Base-by-base conservation (phyloP, 176 grass and related monocot species). In the Triticum urartu region DNA sequence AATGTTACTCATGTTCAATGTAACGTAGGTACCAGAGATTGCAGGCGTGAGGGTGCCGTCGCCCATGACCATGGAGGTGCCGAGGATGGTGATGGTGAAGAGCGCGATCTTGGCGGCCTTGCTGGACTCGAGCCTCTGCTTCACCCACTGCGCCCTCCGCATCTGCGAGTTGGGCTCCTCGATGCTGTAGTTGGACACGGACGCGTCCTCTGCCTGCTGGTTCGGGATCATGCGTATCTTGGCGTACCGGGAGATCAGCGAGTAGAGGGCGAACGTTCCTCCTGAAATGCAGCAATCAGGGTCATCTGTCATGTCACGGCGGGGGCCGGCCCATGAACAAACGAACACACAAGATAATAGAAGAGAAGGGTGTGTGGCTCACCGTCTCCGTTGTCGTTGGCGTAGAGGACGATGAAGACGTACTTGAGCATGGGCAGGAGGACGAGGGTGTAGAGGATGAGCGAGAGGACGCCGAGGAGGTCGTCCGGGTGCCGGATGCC, bases 401-500 rank as follows among this genome's bases (percentile, higher is more conserved):
- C 68, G 18, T 71, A 71, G 35, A 71, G 68, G 18, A 38, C 68
- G 35, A 71, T 71, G 35, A 71, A 71, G 18, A 71, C 9, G 4
- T 39, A 43, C 69, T 72, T 72, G 21, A 43, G 39, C 21, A 24
- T 72, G 36, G 69, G 38, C 21, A 72, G 39, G 11, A 72, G 38
- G 35, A 72, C 1, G 69, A 72, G 21, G 38, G 21, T 72, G 69
- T 72, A 72, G 38, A 72, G 0, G n/a, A 72, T 43, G 69, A 72
- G 69, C 1, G 69, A 72, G 11, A 72, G 69, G 20, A 72, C 69
- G 38, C 69, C 69, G 11, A 72, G 69, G 69, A 72, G 64, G 9
- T 95, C 90, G 15, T 92, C 88, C 2, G 79, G 35, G 32, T 92
- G 33, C 24, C 71, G 38, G 71, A 95, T 88, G 59, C 93, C 90